phyloP scores from a whole-genome alignment of 225 moss, liverwort and hornwort genomes.

The Pseudisothecium myosuroides region DNA sequence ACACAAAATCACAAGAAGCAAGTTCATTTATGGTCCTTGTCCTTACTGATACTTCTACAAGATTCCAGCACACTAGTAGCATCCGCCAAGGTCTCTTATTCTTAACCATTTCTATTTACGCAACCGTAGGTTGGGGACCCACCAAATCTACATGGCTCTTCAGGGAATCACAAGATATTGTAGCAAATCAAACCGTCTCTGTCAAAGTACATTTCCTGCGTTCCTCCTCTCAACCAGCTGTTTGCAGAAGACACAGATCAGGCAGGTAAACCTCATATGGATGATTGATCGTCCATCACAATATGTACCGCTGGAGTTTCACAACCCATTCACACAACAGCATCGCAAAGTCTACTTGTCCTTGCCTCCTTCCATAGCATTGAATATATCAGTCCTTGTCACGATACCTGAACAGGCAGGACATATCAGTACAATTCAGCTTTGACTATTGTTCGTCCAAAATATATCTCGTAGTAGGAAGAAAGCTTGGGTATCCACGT shows the following conservation, averaged over 20 bases:
- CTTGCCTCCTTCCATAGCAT: slow-evolving; percentile 55
- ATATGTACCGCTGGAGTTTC: slow-evolving; percentile 11
- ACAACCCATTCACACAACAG: not conserved
- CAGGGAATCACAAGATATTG: slow-evolving; percentile 4
- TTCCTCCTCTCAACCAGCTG: slow-evolving; percentile 32
- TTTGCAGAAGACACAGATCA: slow-evolving; percentile 5
- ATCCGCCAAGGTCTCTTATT: not conserved
- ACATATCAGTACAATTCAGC: not conserved
- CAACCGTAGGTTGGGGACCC: not conserved
- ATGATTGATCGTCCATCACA: slow-evolving; percentile 15
- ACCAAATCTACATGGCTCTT: slow-evolving; percentile 11
- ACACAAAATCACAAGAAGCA: not conserved
- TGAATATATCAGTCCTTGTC: slow-evolving; percentile 97
- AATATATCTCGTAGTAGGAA: not conserved
- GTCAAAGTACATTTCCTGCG: slow-evolving; percentile 21
- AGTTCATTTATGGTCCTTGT: not conserved
- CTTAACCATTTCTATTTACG: slow-evolving; percentile 3
- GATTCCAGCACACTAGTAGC: not conserved
- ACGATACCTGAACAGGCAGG: slow-evolving; percentile 65
- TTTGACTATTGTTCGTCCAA: not conserved
- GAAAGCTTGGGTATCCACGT: not conserved
- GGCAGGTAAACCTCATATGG: slow-evolving; percentile 9
- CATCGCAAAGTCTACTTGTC: slow-evolving; percentile 5
- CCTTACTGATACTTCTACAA: not conserved
- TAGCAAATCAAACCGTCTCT: slow-evolving; percentile 13